Conservation (phyloP, 2,329 filamentous ascomycete genomes). For the Epichloe amarillans region DNA sequence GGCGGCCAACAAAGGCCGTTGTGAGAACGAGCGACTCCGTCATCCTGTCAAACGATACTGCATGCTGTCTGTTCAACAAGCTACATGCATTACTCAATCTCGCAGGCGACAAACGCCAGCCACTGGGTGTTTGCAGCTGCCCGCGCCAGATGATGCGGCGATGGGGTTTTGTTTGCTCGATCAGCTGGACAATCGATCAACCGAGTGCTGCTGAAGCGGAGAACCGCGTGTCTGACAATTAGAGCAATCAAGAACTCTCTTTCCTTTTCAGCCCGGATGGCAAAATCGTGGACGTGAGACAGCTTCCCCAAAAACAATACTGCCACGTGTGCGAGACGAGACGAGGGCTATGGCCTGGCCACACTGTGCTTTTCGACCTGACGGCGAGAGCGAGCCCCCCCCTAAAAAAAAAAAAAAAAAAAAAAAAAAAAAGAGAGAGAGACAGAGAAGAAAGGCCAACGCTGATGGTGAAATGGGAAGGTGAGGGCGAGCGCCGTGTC, state of each 20-base stretch:
- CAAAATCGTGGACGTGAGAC: not conserved
- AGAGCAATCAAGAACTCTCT: not conserved
- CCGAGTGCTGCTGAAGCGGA: not conserved
- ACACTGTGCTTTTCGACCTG: too few species aligned
- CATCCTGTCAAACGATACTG: slow-evolving; percentile 10
- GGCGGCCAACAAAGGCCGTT: slow-evolving; percentile 6
- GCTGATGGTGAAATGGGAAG: not conserved
- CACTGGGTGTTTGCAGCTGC: not conserved
- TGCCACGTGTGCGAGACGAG: not conserved
- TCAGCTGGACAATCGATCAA: not conserved
- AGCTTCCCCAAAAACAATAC: not conserved
- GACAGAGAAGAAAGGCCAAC: not conserved
- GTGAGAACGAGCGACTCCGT: slow-evolving; percentile 16
- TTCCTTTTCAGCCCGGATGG: not conserved
- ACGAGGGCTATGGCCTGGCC: too few species aligned
- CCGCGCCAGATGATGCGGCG: not conserved
- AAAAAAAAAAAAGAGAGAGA: too few species aligned
- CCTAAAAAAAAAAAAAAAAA: not conserved
- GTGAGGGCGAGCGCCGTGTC: too few species aligned
- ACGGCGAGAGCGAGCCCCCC: not conserved
- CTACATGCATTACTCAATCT: not conserved
- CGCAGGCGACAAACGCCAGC: not conserved
- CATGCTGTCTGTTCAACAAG: not conserved
- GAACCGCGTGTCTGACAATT: not conserved
- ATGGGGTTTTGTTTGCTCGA: not conserved